Percentiles rank a stretch among this genome's conserved stretches.
Evolutionary conservation across 306 rosid genomes (phyloP).

Genomic region (Ochetophila trinervis): DNA sequence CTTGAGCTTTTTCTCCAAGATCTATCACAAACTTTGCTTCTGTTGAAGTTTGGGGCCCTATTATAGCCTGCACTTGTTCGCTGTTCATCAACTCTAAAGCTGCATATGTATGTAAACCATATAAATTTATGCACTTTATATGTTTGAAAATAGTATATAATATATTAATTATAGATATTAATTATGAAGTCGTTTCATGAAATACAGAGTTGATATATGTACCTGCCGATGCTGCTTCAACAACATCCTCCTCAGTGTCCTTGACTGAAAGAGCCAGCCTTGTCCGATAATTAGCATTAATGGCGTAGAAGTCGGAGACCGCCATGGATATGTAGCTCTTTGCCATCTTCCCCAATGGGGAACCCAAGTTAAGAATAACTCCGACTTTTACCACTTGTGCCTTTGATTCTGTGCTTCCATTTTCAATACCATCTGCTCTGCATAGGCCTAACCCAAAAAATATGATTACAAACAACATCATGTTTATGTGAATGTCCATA

Average conservation of each 20-base stretch:
- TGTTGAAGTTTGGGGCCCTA: slow-evolving; percentile 24
- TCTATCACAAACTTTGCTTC: slow-evolving; percentile 19
- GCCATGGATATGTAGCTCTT: slow-evolving; percentile 1
- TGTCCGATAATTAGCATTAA: not conserved
- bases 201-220: too few species aligned
- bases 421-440: not conserved
- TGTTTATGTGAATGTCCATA: too few species aligned
- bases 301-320: slow-evolving; percentile 11
- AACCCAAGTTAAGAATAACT: slow-evolving; percentile 15
- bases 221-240: slow-evolving; percentile 18
- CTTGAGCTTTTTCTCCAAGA: slow-evolving; percentile 19
- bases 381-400: slow-evolving; percentile 14
- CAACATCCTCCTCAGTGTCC: slow-evolving; percentile 5
- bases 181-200: too few species aligned
- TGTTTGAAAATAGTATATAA: too few species aligned
- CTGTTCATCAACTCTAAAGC: slow-evolving; percentile 17
- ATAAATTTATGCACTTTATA: too few species aligned
- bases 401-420: not conserved
- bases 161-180: too few species aligned
- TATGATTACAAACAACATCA: not conserved
- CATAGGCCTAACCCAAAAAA: not conserved
- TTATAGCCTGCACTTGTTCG: slow-evolving; percentile 15
- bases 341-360: not conserved
- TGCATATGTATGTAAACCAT: not conserved
- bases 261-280: not conserved